Evolutionary conservation across 768 basidiomycete genomes (phyloP), one percentile per base, ranked within the genome.

Genomic region (Russula foetens): DNA sequence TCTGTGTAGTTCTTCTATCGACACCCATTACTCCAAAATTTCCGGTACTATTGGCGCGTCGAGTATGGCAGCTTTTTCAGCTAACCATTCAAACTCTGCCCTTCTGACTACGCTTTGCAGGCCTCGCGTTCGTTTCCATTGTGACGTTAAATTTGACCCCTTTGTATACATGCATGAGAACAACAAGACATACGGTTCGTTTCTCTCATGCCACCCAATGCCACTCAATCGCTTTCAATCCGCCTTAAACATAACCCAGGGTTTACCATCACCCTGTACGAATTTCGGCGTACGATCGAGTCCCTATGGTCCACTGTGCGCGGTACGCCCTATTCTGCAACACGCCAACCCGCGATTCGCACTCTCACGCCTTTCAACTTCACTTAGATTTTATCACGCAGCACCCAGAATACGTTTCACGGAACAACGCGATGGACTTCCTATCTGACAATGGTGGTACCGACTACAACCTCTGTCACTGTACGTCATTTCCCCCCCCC

Each of bases 31-130:
- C 74, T 95, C 48, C 79, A 85, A 63, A 76, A 82, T 31, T 93
- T 86, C 71, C 82, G 84, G 46, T 95, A 91, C 72, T 94, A 95
- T 72, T 95, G 91, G 92, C 85, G 92, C 65, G 83, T 95, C 29
- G 91, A 93, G 86, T 90, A 68, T 70, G 87, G 74, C 33, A 38
- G 39, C 12, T 49, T 21, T 28, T 50, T 15, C 2, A 15, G 7
- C 4, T 15, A 17, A 15, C 17, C 21, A 14, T 55, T 45, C 28
- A 5, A 35, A 28, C 14, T 14, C 15, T 15, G 26, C 19, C 3
- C 19, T 38, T 31, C 39, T 51, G 56, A 31, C 26, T 21, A 31
- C n/a, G 17, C 11, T 4, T 7, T 63, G 41, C 56, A 89, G 87
- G 66, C 92, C 93, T 7, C 80, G 80, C 58, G 83, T 94, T 57